A percentile compares a stretch with the other conserved stretches of the same genome.
Conservation (phyloP, 331 rosid genomes). For the Malus hybrid region DNA sequence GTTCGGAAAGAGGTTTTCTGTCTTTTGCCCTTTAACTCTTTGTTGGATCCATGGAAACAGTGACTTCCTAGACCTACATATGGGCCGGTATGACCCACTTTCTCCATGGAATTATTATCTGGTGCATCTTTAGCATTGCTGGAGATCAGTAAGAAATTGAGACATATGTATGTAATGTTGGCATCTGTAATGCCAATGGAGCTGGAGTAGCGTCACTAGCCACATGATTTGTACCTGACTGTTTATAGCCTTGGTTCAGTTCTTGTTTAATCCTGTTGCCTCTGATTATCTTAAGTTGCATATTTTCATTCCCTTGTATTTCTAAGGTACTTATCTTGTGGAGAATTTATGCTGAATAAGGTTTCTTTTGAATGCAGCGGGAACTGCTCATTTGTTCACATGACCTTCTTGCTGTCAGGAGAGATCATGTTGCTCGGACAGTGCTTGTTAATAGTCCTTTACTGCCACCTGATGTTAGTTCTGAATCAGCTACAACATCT, state of each 20-base stretch:
- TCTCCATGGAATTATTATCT: not conserved
- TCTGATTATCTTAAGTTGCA: not conserved
- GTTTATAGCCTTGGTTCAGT: not conserved
- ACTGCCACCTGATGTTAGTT: conserved; percentile 72
- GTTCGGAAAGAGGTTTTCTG: not conserved
- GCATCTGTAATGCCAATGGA: not conserved
- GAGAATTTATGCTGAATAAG: not conserved
- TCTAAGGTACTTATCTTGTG: not conserved
- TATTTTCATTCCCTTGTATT: not conserved
- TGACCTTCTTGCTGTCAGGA: conserved; percentile 68
- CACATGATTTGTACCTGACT: not conserved
- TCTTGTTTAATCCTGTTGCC: not conserved
- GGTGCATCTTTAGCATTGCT: not conserved
- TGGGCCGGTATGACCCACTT: not conserved
- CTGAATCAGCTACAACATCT: conserved; percentile 97
- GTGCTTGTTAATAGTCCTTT: conserved; percentile 55
- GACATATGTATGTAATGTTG: not conserved
- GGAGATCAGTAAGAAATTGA: not conserved
- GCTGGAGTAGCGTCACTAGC: not conserved
- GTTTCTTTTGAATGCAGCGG: conserved; percentile 48
- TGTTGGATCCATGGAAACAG: not conserved
- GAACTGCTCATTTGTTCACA: conserved; percentile 88
- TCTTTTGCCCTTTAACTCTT: not conserved
- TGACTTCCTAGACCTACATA: not conserved
- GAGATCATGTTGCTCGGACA: conserved; percentile 78